Evolutionary conservation across 2,329 filamentous ascomycete species (phyloP), one percentile per base, ranked within the genome.

Genomic region (Bipolaris oryzae): DNA sequence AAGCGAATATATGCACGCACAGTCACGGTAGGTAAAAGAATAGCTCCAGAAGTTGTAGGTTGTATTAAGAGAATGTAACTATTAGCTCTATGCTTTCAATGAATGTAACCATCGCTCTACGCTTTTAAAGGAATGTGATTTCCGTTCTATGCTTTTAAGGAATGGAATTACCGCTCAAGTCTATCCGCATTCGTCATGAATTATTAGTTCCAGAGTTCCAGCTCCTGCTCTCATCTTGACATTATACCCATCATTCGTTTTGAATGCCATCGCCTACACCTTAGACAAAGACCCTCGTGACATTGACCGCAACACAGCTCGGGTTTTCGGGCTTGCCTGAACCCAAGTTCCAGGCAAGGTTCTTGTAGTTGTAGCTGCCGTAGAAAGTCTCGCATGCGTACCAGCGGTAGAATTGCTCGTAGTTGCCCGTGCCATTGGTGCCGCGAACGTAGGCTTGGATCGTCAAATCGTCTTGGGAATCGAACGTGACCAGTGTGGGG

Each of bases 361-460:
- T 79, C n/a, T 61, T 60, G 61, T 82, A 82, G 21, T 53, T 50
- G 59, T 82, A 82, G n/a, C 66, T 71, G 1, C 47, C 20, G 59
- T 69, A 77, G 46, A 77, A 73, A 1, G 79, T 82, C 38, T 71
- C 61, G 63, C 81, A 83, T 4, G 76, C 69, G 58, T 77, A 79
- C 81, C 81, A 83, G 58, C 74, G 72, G 53, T 78, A 69, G 63
- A 75, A 70, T 55, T 75, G 62, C 57, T 61, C 56, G n/a, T 38
- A 53, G 2, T 56, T 52, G 23, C 59, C 59, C 3, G 55, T 56
- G 11, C 58, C 63, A 1, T 74, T 69, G 7, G 67, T 74, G 58
- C 80, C 79, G 55, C 81, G 74, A 7, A 76, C 44, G 53, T 74
- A 79, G 1, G 69, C 68, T 46, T 74, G 74, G 25, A 82, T 72